Evolutionary conservation across 257 asterid species (phyloP), one percentile per base, ranked within the genome.

Genomic region (Lycium barbarum): DNA sequence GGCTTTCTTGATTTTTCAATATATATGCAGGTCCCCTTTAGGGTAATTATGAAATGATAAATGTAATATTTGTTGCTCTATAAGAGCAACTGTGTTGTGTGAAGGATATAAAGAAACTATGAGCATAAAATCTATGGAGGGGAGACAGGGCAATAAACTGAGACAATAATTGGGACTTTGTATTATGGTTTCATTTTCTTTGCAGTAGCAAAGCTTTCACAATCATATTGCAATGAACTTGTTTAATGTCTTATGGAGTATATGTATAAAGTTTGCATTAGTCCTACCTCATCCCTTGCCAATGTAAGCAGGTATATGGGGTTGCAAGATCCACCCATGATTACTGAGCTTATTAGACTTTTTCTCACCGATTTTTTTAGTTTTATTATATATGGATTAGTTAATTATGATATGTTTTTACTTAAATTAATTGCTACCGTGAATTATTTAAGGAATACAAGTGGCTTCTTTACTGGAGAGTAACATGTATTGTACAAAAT

Each of bases 1-100:
- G n/a, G 2, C 80, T 73, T 73, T 51, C 80, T 72, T 40, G 79
- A 71, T 71, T 70, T 70, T 26, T 26, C 33, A 40, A 22, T 12
- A 4, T 9, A 40, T 40, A 71, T 17, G 5, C 14, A 7, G 14
- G 33, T 70, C 33, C 33, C 40, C 79, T 70, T 14, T 55, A 55
- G 61, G 18, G 61, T 13, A 13, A 14, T 55, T 55, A 55, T 51
- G 10, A 11, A 22, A 2, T 57, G 63, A 57, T 57, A 57, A 26
- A 62, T 26, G 72, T 65, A 65, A 65, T 65, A 11, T 11, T n/a
- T 22, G 40, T 63, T 63, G 71, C 38, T 65, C 43, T 65, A 11
- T 26, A 33, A 4, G 5, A 65, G 72, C 26, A 59, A 11, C 15
- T 22, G 43, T 12, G 8, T 65, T 5, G 17, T 65, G 71, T 10